Evolutionary conservation across 495 filamentous ascomycete genomes (phyloP).

Genomic region (Penicillium pulvis): DNA sequence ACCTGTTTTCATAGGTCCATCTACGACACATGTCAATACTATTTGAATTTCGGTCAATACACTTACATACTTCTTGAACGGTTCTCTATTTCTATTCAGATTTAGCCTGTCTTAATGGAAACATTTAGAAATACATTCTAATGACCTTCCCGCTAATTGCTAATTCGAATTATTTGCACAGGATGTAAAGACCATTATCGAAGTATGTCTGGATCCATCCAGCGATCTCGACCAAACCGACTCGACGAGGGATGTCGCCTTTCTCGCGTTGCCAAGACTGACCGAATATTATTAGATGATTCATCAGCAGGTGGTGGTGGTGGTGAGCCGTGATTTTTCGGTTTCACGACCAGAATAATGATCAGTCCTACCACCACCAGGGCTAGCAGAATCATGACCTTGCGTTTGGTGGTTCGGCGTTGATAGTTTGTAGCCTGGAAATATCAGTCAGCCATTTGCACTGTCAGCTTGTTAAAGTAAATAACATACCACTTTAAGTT

Average conservation of each 20-base stretch:
- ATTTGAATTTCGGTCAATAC: background rate
- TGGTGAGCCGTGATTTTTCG: constrained; percentile 53
- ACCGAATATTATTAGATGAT: constrained; percentile 31
- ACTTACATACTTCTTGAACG: background rate
- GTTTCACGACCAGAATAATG: constrained; percentile 83
- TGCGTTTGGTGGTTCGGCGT: constrained; percentile 83
- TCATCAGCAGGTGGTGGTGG: constrained; percentile 25
- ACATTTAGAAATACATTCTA: constrained; percentile 1
- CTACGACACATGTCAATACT: constrained; percentile 1
- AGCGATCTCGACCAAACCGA: constrained; percentile 34
- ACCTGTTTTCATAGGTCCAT: background rate
- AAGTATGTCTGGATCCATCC: constrained; percentile 46
- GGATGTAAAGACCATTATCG: constrained; percentile 26
- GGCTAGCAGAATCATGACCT: constrained; percentile 83
- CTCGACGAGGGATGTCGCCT: constrained; percentile 28
- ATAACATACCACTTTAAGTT: constrained; percentile 73
- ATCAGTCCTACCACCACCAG: constrained; percentile 82
- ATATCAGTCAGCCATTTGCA: background rate
- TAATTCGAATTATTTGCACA: constrained; percentile 25
- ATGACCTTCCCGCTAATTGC: constrained; percentile 15
- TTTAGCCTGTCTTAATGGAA: background rate
- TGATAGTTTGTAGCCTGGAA: constrained; percentile 78
- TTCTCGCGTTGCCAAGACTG: constrained; percentile 24
- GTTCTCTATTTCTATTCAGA: background rate
- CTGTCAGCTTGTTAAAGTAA: background rate